Evolutionary conservation across 2,329 filamentous ascomycete genomes (phyloP).

Genomic region (Magnaporthiopsis incrustans): DNA sequence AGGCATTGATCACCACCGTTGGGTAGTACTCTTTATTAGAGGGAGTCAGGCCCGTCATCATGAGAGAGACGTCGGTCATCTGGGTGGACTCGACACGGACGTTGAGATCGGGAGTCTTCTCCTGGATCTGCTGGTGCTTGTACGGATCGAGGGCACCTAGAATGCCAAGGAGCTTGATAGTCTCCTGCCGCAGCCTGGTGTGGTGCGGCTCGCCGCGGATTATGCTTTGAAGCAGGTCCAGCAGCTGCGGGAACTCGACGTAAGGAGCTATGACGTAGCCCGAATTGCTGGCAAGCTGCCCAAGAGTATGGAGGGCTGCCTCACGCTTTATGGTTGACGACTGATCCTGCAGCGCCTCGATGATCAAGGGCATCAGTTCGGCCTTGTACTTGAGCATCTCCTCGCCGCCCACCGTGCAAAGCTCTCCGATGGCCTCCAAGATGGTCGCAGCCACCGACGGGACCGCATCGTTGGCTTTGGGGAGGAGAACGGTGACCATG

Average conservation of each 20-base stretch:
- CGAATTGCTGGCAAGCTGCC: conserved; percentile 88
- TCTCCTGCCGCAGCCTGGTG: conserved; percentile 79
- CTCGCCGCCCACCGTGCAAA: conserved; percentile 87
- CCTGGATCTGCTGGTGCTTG: conserved; percentile 87
- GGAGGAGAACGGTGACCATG: conserved; percentile 89
- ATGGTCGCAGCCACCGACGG: conserved; percentile 89
- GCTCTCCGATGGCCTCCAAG: conserved; percentile 88
- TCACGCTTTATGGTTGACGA: conserved; percentile 85
- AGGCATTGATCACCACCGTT: conserved; percentile 92
- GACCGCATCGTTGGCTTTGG: conserved; percentile 79
- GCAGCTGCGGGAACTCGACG: conserved; percentile 84
- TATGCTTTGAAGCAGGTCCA: conserved; percentile 88
- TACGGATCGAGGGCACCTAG: conserved; percentile 93
- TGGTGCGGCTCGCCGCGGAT: conserved; percentile 84
- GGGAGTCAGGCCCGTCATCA: conserved; percentile 94
- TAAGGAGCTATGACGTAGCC: conserved; percentile 98
- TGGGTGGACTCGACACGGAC: conserved; percentile 53
- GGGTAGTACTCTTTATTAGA: conserved; percentile 98
- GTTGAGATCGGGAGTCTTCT: conserved; percentile 76
- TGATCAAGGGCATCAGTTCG: conserved; percentile 87
- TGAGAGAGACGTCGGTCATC: conserved; percentile 88
- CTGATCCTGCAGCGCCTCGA: conserved; percentile 89
- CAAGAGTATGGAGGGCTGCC: conserved; percentile 81
- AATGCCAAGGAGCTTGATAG: conserved; percentile 93
- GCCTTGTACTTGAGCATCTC: conserved; percentile 91